phyloP scores from a whole-genome alignment of 2,329 filamentous ascomycete species.

The Rosellinia necatrix region DNA sequence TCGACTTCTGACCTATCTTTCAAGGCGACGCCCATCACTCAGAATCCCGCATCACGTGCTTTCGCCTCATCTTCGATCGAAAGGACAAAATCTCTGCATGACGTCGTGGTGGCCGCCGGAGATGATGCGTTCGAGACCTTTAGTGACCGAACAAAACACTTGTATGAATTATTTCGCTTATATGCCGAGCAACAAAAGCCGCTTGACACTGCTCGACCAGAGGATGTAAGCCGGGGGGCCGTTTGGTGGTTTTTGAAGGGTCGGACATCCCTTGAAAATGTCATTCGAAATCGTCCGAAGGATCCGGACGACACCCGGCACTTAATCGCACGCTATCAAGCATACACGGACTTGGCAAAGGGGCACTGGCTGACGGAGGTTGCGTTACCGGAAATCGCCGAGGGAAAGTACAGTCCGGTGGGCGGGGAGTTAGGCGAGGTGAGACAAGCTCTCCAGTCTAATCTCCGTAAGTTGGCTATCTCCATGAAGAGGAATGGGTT shows the following conservation, averaged over 20 bases:
- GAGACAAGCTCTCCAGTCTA: slow-evolving; percentile 62
- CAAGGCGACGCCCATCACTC: slow-evolving; percentile 36
- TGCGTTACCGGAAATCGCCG: slow-evolving; percentile 55
- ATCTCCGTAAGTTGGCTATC: slow-evolving; percentile 73
- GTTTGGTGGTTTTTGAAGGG: slow-evolving; percentile 92
- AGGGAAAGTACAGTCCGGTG: slow-evolving; percentile 47
- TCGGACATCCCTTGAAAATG: slow-evolving; percentile 72
- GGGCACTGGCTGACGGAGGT: slow-evolving; percentile 77
- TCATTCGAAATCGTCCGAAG: slow-evolving; percentile 68
- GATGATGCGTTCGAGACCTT: slow-evolving; percentile 75
- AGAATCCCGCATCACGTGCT: slow-evolving; percentile 32
- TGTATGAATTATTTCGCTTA: slow-evolving; percentile 75
- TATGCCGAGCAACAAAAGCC: slow-evolving; percentile 77
- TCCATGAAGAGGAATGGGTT: slow-evolving; percentile 87
- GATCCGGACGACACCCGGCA: slow-evolving; percentile 59
- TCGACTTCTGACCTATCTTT: slow-evolving; percentile 38
- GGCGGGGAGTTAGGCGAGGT: slow-evolving; percentile 57
- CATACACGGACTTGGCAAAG: slow-evolving; percentile 85
- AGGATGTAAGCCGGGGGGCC: slow-evolving; percentile 72
- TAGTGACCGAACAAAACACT: slow-evolving; percentile 69
- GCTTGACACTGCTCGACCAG: slow-evolving; percentile 63
- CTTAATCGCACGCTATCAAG: slow-evolving; percentile 68
- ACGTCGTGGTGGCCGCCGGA: slow-evolving; percentile 50
- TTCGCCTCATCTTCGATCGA: slow-evolving; percentile 33
- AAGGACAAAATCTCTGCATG: slow-evolving; percentile 43